These are phyloP conservation scores for Wallacemonas sp. DNA, from an alignment of 208 protist genomes.

Conservation along the genomic window DNA sequence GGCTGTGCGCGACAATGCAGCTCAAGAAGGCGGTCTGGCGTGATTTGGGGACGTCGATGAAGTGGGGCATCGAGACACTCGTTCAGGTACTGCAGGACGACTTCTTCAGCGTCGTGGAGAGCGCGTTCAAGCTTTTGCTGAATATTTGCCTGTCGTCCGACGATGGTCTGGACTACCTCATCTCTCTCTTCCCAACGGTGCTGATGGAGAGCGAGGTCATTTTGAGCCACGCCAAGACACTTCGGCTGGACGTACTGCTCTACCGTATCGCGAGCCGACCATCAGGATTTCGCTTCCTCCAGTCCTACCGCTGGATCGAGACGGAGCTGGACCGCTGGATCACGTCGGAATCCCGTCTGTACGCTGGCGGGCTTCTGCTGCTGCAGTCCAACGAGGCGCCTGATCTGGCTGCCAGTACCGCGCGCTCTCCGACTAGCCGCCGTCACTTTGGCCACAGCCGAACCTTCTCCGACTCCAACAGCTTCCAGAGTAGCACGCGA, in stretches of 20 bases:
- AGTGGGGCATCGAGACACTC: conserved; percentile 85
- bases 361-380: conserved; percentile 45
- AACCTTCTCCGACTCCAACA: conserved; percentile 39
- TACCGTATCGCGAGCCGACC: conserved; percentile 80
- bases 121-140: conserved; percentile 78
- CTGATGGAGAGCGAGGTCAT: conserved; percentile 86
- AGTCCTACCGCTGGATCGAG: conserved; percentile 85
- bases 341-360: conserved; percentile 48
- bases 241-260: conserved; percentile 59
- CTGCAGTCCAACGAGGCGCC: conserved; percentile 37
- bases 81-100: conserved; percentile 76
- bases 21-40: conserved; percentile 77
- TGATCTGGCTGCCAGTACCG: not conserved
- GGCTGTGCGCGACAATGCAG: conserved; percentile 76
- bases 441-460: conserved; percentile 25
- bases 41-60: conserved; percentile 84
- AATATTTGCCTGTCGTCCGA: conserved; percentile 86
- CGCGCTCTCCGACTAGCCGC: conserved; percentile 8
- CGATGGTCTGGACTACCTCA: conserved; percentile 83
- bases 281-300: conserved; percentile 80
- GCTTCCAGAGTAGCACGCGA: conserved; percentile 12
- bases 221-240: conserved; percentile 56
- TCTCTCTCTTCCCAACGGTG: conserved; percentile 74
- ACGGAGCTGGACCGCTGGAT: conserved; percentile 85
- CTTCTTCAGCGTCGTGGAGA: conserved; percentile 74